These are phyloP conservation scores for Gentiana straminea DNA, from an alignment of 257 asterid genomes.

Conservation along the genomic window DNA sequence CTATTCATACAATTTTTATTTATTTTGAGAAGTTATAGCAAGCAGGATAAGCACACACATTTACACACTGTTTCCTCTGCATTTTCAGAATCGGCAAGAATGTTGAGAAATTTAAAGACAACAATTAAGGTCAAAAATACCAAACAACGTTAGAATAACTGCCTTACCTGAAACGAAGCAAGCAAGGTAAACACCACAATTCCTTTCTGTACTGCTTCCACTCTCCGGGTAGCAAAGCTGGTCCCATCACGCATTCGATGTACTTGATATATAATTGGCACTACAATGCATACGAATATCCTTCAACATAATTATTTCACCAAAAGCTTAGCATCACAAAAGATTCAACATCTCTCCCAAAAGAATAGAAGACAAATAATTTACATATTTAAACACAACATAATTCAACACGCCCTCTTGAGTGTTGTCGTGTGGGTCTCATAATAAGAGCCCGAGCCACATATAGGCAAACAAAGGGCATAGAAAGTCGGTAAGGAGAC, in stretches of 20 bases:
- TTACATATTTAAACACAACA: neutral
- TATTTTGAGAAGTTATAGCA: too few relatives aligned
- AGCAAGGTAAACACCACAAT: conserved; percentile 56
- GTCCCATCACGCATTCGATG: conserved; percentile 93
- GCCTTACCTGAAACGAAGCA: conserved; percentile 91
- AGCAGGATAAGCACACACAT: too few relatives aligned
- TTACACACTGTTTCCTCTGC: too few relatives aligned
- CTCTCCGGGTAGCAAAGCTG: conserved; percentile 94
- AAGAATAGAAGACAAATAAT: neutral
- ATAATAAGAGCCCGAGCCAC: too few relatives aligned
- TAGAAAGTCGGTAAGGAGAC: too few relatives aligned
- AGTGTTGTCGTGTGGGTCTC: neutral
- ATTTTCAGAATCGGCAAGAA: too few relatives aligned
- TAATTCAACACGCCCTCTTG: neutral
- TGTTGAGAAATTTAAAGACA: neutral
- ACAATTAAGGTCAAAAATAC: too few relatives aligned
- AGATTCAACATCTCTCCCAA: neutral
- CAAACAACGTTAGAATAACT: neutral
- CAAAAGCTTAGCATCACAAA: neutral
- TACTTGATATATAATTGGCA: conserved; percentile 87
- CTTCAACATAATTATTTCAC: neutral
- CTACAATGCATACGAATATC: conserved; percentile 20
- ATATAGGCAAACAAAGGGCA: too few relatives aligned
- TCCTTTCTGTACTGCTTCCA: conserved; percentile 93
- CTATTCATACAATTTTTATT: too few relatives aligned